A percentile compares a stretch with the other conserved stretches of the same genome.
Evolutionary conservation across 306 rosid genomes (phyloP).

Genomic region (Ormosia emarginata): DNA sequence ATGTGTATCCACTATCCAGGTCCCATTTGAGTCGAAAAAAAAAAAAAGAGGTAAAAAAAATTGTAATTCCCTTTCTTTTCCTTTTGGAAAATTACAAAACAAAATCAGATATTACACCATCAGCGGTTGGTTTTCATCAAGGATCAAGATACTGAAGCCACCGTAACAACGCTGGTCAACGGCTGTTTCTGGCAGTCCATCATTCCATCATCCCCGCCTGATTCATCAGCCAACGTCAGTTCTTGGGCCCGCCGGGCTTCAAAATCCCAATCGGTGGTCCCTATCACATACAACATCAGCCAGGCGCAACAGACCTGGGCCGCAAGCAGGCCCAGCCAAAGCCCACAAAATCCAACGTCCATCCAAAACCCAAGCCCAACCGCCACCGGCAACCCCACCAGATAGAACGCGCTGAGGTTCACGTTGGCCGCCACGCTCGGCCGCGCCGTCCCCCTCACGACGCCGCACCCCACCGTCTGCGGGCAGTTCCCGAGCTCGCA

Average conservation of each 20-base stretch:
- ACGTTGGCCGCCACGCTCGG: slow-evolving; percentile 81
- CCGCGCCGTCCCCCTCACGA: slow-evolving; percentile 78
- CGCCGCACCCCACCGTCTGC: slow-evolving; percentile 90
- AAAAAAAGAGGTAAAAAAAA: background rate
- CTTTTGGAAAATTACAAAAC: slow-evolving; percentile 14
- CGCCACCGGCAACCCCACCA: slow-evolving; percentile 90
- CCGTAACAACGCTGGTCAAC: slow-evolving; percentile 26
- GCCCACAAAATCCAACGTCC: slow-evolving; percentile 73
- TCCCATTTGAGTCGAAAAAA: background rate
- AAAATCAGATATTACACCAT: background rate
- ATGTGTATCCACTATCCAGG: background rate
- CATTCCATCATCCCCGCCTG: background rate
- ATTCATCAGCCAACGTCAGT: slow-evolving; percentile 21
- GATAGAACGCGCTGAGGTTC: slow-evolving; percentile 78
- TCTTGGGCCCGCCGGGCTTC: slow-evolving; percentile 61
- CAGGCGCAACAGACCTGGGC: slow-evolving; percentile 95
- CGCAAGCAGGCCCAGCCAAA: slow-evolving; percentile 77
- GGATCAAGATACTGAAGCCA: slow-evolving; percentile 11
- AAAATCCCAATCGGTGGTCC: slow-evolving; percentile 80
- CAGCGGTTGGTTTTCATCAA: background rate
- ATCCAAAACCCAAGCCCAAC: slow-evolving; percentile 69
- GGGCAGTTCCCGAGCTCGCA: slow-evolving; percentile 97
- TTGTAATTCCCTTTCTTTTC: background rate
- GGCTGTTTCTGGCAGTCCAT: slow-evolving; percentile 27
- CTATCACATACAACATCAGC: slow-evolving; percentile 66